Conservation (phyloP, 2,329 filamentous ascomycete genomes). For the Lachnellula willkommii region DNA sequence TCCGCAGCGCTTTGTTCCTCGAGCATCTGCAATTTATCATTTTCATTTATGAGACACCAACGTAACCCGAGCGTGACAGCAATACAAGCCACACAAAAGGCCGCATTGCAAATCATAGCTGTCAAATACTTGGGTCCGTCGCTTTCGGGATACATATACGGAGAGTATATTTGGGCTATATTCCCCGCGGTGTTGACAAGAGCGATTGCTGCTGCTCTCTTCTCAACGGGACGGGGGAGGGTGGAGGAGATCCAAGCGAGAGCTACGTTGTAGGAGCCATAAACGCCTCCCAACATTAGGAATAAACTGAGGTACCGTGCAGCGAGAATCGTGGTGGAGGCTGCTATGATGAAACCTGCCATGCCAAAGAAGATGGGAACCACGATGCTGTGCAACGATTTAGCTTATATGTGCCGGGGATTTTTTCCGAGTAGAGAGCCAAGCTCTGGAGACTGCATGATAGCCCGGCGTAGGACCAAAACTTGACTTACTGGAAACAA, state of each 20-base stretch:
- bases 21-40: slow-evolving; percentile 9
- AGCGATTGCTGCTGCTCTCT: slow-evolving; percentile 20
- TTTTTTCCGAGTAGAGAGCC: no score
- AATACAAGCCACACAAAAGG: slow-evolving; percentile 12
- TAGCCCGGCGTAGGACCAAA: no score
- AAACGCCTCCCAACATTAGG: slow-evolving; percentile 14
- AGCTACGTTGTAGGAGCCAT: slow-evolving; percentile 15
- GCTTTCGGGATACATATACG: slow-evolving; percentile 51
- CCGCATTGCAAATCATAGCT: slow-evolving; percentile 12
- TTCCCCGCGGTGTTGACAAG: slow-evolving; percentile 21
- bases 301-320: slow-evolving; percentile 21
- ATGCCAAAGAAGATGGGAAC: slow-evolving; percentile 15
- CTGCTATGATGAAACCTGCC: slow-evolving; percentile 16
- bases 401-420: no score
- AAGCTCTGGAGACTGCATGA: no score
- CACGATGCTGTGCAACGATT: not conserved
- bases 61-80: slow-evolving; percentile 6
- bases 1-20: slow-evolving; percentile 4
- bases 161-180: slow-evolving; percentile 52
- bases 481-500: slow-evolving; percentile 6
- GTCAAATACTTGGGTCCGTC: slow-evolving; percentile 18
- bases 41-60: slow-evolving; percentile 9
- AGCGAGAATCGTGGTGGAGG: slow-evolving; percentile 9
- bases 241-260: slow-evolving; percentile 21
- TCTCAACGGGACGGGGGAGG: slow-evolving; percentile 17